Evolutionary conservation across 139 green algal species (phyloP), one percentile per base, ranked within the genome.

Genomic region (Yamagishiella unicocca): DNA sequence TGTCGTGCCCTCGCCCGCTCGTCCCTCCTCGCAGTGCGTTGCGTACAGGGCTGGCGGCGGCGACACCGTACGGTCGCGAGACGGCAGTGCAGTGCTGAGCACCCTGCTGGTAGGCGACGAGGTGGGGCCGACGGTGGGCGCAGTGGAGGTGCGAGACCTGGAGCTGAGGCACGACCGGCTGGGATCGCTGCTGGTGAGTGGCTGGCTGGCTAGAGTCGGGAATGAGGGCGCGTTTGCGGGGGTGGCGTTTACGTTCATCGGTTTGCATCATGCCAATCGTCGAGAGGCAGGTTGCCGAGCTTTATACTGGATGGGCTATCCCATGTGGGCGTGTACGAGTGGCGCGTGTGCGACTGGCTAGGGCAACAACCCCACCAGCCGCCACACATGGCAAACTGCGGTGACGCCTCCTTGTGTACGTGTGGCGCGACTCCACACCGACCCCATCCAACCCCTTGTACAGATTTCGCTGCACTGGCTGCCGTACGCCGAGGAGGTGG

Each of bases 391-490:
- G n/a, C n/a, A n/a, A n/a, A n/a, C n/a, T n/a, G n/a, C n/a, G n/a
- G n/a, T n/a, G n/a, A n/a, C n/a, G n/a, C n/a, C n/a, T n/a, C n/a
- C n/a, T n/a, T n/a, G n/a, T n/a, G n/a, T n/a, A n/a, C n/a, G n/a
- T n/a, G n/a, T n/a, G n/a, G n/a, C n/a, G n/a, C n/a, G n/a, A n/a
- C n/a, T n/a, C n/a, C n/a, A n/a, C n/a, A n/a, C n/a, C n/a, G n/a
- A n/a, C n/a, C n/a, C n/a, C n/a, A n/a, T n/a, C n/a, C n/a, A n/a
- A 58, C 50, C 50, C 17, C 12, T 17, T 58, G 17, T 24, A 12
- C 55, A 73, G 77, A 7, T 84, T 6, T 43, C 77, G 14, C 55
- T 84, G 37, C 9, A 42, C 37, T 84, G 77, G 77, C 77, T 84
- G 55, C 77, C 77, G 37, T 84, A 58, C 58, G 38, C 58, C 8